phyloP scores from a whole-genome alignment of 257 asterid genomes.

The Nicotiana attenuata region DNA sequence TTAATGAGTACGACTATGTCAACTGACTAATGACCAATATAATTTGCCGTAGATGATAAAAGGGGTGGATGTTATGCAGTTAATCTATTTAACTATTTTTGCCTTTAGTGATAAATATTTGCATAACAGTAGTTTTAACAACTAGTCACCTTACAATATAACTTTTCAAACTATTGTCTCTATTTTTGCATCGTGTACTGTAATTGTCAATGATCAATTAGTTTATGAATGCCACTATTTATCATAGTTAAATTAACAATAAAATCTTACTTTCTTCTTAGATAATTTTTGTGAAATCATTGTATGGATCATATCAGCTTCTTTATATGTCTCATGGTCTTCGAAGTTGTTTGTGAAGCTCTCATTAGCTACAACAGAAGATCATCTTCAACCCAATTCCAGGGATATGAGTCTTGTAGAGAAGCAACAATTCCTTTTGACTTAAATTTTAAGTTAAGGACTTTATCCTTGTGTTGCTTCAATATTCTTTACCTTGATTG shows the following conservation, averaged over 20 bases:
- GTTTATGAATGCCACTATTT: too few relatives aligned
- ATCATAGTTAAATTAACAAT: too few relatives aligned
- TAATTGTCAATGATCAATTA: too few relatives aligned
- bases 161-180: not conserved
- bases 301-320: too few relatives aligned
- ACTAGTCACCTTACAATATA: not conserved
- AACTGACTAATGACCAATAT: not conserved
- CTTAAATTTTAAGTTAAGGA: not conserved
- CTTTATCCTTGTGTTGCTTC: not conserved
- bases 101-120: not conserved
- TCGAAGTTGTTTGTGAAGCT: slow-evolving; percentile 27
- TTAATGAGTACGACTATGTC: not conserved
- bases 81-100: not conserved
- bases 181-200: too few relatives aligned
- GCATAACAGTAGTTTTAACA: not conserved
- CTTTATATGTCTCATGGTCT: slow-evolving; percentile 20
- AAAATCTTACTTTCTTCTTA: too few relatives aligned
- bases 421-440: not conserved
- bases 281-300: too few relatives aligned
- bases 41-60: not conserved
- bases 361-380: slow-evolving; percentile 20
- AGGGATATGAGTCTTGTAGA: not conserved
- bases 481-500: not conserved
- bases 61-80: not conserved
- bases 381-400: slow-evolving; percentile 31